Evolutionary conservation across 495 filamentous ascomycete genomes (phyloP), one percentile per base, ranked within the genome.

Genomic region (Penicillium lividum): DNA sequence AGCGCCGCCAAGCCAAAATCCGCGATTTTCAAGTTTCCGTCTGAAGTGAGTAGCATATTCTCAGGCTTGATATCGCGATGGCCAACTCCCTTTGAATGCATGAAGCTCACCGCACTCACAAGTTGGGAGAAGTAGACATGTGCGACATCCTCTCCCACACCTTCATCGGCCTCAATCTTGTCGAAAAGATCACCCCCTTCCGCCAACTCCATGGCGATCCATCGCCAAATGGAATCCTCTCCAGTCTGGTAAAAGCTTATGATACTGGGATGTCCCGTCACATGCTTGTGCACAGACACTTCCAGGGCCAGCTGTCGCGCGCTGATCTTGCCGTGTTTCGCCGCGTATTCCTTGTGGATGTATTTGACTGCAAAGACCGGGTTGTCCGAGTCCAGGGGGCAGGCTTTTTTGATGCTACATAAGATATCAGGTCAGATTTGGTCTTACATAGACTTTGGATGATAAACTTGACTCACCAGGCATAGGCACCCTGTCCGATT

Each of bases 191-290:
- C 94, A 13, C 94, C 94, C 43, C 94, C 94, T 60, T 93, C 91
- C 44, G 94, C 94, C 64, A 91, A 86, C 71, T 99, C 94, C 92
- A 99, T 97, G 13, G 91, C 92, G 66, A 99, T 96, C 93, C 93
- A 99, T 63, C 86, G 82, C 95, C 95, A 99, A n/a, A 86, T 74
- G 3, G 78, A 69, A 68, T 99, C 93, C 70, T 97, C 92, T 51
- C 91, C 94, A 4, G 84, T 87, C 33, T 86, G 85, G 63, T 93
- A 93, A 80, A 91, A 97, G 64, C 89, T 86, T 61, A 99, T 96
- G 53, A 99, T 87, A 72, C 98, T 97, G 46, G 86, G 82, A 69
- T 99, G 94, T 57, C 90, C 88, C 38, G 89, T 89, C 46, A 97
- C 87, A 65, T 92, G 86, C 36, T 82, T 84, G 74, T 99, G 94